Conservation (phyloP, 2,329 filamentous ascomycete species). For the Fusarium pseudoanthophilum region DNA sequence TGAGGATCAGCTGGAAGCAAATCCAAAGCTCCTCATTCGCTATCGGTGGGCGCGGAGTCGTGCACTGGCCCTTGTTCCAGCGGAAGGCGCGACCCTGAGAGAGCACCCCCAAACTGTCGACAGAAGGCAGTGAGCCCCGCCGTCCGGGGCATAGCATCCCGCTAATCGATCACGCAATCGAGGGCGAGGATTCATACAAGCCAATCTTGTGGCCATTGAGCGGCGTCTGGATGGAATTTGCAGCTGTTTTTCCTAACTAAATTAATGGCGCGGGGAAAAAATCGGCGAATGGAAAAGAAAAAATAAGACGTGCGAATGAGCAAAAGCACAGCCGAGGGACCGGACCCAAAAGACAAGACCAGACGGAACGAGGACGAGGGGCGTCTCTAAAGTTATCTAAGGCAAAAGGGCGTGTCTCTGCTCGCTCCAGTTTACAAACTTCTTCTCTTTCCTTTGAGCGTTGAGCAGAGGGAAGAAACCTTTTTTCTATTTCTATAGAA, state of each 20-base stretch:
- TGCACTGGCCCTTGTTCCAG: conserved; percentile 28
- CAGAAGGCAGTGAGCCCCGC: conserved; percentile 39
- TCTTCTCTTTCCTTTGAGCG: conserved; percentile 32
- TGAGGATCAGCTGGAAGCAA: conserved; percentile 31
- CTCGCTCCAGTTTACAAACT: conserved; percentile 37
- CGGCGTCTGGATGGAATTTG: conserved; percentile 33
- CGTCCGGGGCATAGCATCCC: conserved; percentile 46
- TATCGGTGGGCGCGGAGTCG: conserved; percentile 41
- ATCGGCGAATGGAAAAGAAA: conserved; percentile 36
- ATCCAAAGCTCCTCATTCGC: conserved; percentile 42
- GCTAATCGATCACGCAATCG: conserved; percentile 49
- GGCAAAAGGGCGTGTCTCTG: conserved; percentile 32
- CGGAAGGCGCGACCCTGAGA: conserved; percentile 38
- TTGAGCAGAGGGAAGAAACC: conserved; percentile 44
- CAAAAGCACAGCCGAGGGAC: conserved; percentile 38
- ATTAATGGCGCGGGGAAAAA: conserved; percentile 45
- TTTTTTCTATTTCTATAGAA: conserved; percentile 40
- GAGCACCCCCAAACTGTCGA: conserved; percentile 31
- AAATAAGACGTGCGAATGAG: conserved; percentile 39
- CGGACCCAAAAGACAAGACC: conserved; percentile 10
- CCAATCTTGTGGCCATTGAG: conserved; percentile 32
- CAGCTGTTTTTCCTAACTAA: conserved; percentile 16
- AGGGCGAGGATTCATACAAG: conserved; percentile 46
- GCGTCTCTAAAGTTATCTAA: conserved; percentile 14
- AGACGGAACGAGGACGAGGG: conserved; percentile 33